These are phyloP conservation scores for Aspergillus neoniger DNA, from an alignment of 2,329 filamentous ascomycete species.

Conservation along the genomic window DNA sequence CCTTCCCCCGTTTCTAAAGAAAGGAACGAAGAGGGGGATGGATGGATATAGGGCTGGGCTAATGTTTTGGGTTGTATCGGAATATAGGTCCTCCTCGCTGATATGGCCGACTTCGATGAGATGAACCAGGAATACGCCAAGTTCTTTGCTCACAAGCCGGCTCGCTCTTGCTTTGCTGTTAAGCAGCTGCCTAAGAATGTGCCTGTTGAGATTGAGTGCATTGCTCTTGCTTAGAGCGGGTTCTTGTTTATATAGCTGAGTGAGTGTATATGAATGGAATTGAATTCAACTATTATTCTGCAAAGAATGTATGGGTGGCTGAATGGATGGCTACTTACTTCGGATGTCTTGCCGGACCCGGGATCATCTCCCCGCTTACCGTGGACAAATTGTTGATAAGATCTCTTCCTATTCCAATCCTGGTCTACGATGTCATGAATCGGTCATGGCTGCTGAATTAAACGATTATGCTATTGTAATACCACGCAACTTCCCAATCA, in stretches of 20 bases:
- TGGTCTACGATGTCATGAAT: background rate
- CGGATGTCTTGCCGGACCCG: background rate
- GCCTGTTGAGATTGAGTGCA: conserved; percentile 66
- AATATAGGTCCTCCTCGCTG: conserved; percentile 73
- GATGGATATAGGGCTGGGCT: background rate
- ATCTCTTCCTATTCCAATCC: too few species aligned
- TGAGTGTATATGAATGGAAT: too few species aligned
- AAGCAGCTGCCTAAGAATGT: conserved; percentile 65
- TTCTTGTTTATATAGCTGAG: too few species aligned
- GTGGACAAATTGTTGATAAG: background rate
- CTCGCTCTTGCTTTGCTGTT: conserved; percentile 64
- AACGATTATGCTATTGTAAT: background rate
- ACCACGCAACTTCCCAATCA: background rate
- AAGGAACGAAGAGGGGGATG: too few species aligned
- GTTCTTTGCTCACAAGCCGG: conserved; percentile 67
- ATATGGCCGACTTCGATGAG: conserved; percentile 84
- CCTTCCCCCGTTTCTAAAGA: background rate
- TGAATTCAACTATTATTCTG: too few species aligned
- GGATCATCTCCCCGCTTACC: background rate
- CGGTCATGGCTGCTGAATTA: conserved; percentile 1
- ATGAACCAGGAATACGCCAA: conserved; percentile 75
- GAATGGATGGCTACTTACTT: too few species aligned
- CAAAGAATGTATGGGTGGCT: too few species aligned
- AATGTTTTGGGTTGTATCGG: background rate
- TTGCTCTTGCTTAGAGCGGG: conserved; percentile 58